Evolutionary conservation across 441 rosid species (phyloP).

Genomic region (Croton setiger): DNA sequence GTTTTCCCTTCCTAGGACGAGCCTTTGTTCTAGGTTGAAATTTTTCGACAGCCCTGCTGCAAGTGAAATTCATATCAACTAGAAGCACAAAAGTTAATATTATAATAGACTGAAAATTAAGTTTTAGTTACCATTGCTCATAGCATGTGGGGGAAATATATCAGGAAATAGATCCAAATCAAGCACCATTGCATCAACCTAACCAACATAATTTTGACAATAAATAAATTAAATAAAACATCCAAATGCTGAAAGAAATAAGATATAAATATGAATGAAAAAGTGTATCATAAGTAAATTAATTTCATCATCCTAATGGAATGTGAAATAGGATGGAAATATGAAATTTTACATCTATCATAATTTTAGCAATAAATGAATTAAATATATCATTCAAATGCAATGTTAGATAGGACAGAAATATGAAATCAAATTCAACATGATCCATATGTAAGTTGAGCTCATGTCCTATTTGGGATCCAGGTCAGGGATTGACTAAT

Average conservation of each 20-base stretch:
- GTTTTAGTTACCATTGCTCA: constrained; percentile 12
- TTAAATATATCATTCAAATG: no score
- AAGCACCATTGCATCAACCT: constrained; percentile 19
- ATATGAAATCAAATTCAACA: no score
- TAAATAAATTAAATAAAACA: not conserved
- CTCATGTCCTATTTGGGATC: no score
- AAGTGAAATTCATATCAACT: not conserved
- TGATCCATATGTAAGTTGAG: no score
- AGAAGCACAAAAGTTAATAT: not conserved
- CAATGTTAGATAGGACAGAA: no score
- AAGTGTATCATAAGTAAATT: no score
- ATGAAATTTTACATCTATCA: no score
- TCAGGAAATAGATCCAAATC: constrained; percentile 26
- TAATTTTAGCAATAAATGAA: no score
- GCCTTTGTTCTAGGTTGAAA: constrained; percentile 23
- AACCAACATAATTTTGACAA: not conserved
- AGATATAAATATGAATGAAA: not conserved
- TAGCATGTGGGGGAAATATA: not conserved
- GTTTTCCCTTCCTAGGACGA: constrained; percentile 12
- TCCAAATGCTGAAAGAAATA: not conserved
- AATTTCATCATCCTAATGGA: no score
- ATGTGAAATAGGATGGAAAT: no score
- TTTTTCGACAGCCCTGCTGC: constrained; percentile 24
- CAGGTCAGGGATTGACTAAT: no score
- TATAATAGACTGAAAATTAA: not conserved